These are phyloP conservation scores for Pythium scleroteichum DNA, from an alignment of 352 stramenopile genomes.

Conservation along the genomic window DNA sequence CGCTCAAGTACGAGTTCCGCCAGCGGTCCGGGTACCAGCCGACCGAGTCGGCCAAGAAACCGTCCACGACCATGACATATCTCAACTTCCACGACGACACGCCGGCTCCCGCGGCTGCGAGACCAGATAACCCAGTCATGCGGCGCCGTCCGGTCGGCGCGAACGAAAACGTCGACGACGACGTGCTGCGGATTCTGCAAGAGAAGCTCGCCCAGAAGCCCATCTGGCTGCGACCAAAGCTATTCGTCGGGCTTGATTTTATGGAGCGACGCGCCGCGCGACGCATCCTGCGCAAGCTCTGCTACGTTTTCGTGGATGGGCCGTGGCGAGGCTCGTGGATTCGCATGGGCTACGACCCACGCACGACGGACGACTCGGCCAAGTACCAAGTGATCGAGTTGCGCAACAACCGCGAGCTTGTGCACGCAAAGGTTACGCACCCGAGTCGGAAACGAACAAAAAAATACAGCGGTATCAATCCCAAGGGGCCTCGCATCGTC, in stretches of 20 bases:
- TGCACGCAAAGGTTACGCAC: slow-evolving; percentile 78
- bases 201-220: slow-evolving; percentile 64
- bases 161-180: slow-evolving; percentile 57
- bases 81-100: slow-evolving; percentile 77
- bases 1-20: slow-evolving; percentile 84
- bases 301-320: slow-evolving; percentile 84
- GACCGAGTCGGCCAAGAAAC: slow-evolving; percentile 56
- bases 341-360: slow-evolving; percentile 79
- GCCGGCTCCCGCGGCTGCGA: slow-evolving; percentile 45
- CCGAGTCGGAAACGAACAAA: slow-evolving; percentile 65
- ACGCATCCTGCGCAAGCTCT: slow-evolving; percentile 65
- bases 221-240: slow-evolving; percentile 69
- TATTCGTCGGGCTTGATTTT: slow-evolving; percentile 66
- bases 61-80: slow-evolving; percentile 76
- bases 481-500: slow-evolving; percentile 66
- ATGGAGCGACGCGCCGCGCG: slow-evolving; percentile 63
- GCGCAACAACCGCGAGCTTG: slow-evolving; percentile 78
- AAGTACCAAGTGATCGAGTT: slow-evolving; percentile 79
- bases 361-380: slow-evolving; percentile 41
- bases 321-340: slow-evolving; percentile 84
- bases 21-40: slow-evolving; percentile 74
- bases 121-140: slow-evolving; percentile 50
- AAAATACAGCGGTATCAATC: slow-evolving; percentile 58
- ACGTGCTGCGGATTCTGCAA: slow-evolving; percentile 60
- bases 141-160: slow-evolving; percentile 53